A percentile compares a stretch with the other conserved stretches of the same genome.
Evolutionary conservation across 345 rosid genomes (phyloP).

Genomic region (Draba incana): DNA sequence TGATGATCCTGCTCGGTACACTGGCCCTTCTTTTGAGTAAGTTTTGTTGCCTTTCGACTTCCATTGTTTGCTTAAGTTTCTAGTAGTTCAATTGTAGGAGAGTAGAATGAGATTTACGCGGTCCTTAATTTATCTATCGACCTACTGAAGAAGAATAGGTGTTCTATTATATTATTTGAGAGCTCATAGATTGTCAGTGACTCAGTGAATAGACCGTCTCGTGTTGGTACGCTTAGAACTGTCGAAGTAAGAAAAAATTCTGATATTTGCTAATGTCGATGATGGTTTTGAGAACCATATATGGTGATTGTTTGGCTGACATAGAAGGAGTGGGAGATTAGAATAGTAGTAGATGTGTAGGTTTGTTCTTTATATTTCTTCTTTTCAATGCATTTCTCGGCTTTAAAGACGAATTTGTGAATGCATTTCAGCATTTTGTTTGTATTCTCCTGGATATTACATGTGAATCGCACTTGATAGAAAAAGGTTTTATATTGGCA

Average conservation of each 20-base stretch:
- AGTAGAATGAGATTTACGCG: background rate
- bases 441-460: background rate
- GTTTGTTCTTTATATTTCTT: too few relatives aligned
- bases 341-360: background rate
- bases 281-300: constrained; percentile 1
- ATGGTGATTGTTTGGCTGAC: constrained; percentile 1
- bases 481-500: background rate
- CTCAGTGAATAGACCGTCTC: background rate
- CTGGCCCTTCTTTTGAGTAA: constrained; percentile 81
- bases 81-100: background rate
- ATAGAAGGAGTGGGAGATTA: constrained; percentile 1
- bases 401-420: background rate
- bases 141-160: background rate
- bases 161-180: background rate
- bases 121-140: background rate
- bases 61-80: background rate
- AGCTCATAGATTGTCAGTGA: background rate
- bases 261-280: background rate
- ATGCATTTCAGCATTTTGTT: constrained; percentile 1
- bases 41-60: constrained; percentile 23
- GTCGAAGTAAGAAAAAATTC: background rate
- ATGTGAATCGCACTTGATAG: background rate
- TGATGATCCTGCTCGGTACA: constrained; percentile 55
- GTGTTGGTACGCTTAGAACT: background rate
- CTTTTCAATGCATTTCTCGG: constrained; percentile 9